Conservation (phyloP, 257 asterid species). For the Coffea eugenioides region DNA sequence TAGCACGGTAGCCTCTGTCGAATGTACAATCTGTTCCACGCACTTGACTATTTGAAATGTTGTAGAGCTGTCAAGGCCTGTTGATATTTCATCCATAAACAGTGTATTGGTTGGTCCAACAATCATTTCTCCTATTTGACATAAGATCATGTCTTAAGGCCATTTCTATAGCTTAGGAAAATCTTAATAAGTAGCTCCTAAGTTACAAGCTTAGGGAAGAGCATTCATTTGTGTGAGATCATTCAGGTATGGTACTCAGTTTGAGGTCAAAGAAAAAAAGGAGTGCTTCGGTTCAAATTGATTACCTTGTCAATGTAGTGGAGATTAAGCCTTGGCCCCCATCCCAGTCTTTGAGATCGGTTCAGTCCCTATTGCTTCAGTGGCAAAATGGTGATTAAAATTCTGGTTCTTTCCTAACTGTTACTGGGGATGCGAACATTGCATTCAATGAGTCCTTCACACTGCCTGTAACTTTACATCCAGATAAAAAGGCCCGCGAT, state of each 20-base stretch:
- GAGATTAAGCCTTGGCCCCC: conserved; percentile 94
- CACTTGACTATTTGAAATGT: conserved; percentile 70
- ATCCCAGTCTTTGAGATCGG: conserved; percentile 55
- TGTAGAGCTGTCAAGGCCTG: conserved; percentile 79
- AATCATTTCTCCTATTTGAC: conserved; percentile 64
- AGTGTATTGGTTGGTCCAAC: conserved; percentile 70
- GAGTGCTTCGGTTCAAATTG: conserved; percentile 47
- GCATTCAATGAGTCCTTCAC: conserved; percentile 60
- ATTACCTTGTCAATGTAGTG: conserved; percentile 49
- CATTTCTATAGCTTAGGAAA: neutral
- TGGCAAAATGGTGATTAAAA: conserved; percentile 65
- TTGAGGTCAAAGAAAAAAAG: conserved; percentile 56
- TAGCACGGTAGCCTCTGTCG: conserved; percentile 55
- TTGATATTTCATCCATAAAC: conserved; percentile 79
- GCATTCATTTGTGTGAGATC: conserved; percentile 13
- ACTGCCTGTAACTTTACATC: conserved; percentile 47
- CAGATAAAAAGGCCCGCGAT: conserved; percentile 46
- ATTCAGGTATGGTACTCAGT: conserved; percentile 82
- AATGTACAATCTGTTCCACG: conserved; percentile 59
- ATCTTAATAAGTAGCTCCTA: neutral
- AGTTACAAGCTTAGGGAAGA: conserved; percentile 11
- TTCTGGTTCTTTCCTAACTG: conserved; percentile 58
- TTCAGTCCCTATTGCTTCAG: conserved; percentile 69
- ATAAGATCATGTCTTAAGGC: neutral
- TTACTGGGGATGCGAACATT: conserved; percentile 58